Conservation (phyloP, 1,284 basidiomycete species). For the Sporisorium scitamineum region DNA sequence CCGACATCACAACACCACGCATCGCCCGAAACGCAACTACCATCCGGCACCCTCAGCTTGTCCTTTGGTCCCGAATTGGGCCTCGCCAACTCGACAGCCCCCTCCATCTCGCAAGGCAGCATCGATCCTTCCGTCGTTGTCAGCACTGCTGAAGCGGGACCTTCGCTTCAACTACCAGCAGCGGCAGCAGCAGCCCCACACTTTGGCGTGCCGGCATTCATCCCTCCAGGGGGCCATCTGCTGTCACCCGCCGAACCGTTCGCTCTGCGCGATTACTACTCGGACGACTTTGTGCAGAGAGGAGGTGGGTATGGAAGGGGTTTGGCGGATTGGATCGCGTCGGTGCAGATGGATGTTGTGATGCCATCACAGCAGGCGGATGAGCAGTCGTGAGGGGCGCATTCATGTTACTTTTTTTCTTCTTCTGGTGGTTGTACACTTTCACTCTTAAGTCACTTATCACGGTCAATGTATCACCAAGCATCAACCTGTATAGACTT, state of each 20-base stretch:
- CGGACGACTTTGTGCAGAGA: constrained; percentile 27
- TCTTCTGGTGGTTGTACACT: too few relatives aligned
- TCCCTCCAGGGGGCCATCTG: constrained; percentile 3
- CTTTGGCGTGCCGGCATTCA: constrained; percentile 14
- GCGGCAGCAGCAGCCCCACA: constrained; percentile 18
- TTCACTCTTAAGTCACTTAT: too few relatives aligned
- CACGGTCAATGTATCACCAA: too few relatives aligned
- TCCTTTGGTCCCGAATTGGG: constrained; percentile 15
- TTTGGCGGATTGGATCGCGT: constrained; percentile 34
- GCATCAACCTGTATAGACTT: too few relatives aligned
- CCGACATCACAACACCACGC: neutral
- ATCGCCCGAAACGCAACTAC: neutral
- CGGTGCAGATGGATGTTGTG: constrained; percentile 28
- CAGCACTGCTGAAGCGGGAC: neutral
- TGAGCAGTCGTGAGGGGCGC: neutral
- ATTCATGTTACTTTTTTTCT: neutral
- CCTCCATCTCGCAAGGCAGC: neutral
- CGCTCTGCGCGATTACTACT: constrained; percentile 32
- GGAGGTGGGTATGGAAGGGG: neutral
- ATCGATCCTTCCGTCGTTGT: neutral
- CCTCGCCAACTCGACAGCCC: neutral
- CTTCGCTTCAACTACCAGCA: neutral
- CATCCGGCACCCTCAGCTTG: constrained; percentile 11
- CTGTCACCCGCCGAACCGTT: constrained; percentile 30
- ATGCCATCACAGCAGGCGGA: neutral